Conservation (phyloP, 2,329 filamentous ascomycete genomes). For the Colletotrichum camelliae region DNA sequence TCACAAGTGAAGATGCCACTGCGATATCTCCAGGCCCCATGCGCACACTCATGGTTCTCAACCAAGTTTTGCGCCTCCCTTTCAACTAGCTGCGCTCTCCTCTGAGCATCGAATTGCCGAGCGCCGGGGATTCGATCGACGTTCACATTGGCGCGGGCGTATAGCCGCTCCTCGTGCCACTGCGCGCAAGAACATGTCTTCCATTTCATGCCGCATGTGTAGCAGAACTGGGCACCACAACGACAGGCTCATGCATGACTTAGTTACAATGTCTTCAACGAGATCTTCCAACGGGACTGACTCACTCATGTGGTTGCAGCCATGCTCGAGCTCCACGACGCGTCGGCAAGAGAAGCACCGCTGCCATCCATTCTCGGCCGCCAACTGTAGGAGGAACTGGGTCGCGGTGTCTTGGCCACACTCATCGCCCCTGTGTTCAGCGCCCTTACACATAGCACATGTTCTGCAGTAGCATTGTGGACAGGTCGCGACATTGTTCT, state of each 20-base stretch:
- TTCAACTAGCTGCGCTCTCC: conserved; percentile 23
- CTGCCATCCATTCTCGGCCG: background rate
- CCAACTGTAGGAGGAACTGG: background rate
- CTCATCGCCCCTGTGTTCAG: background rate
- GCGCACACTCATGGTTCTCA: conserved; percentile 45
- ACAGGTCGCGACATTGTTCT: conserved; percentile 44
- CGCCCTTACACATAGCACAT: conserved; percentile 35
- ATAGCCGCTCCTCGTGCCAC: conserved; percentile 38
- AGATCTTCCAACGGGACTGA: no score
- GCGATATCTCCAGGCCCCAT: conserved; percentile 39
- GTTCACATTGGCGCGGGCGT: conserved; percentile 36
- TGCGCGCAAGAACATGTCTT: conserved; percentile 41
- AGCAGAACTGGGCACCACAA: conserved; percentile 56
- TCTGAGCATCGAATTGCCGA: background rate
- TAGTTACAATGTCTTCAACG: no score
- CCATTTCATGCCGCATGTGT: conserved; percentile 48
- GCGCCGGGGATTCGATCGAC: conserved; percentile 29
- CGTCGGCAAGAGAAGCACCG: background rate
- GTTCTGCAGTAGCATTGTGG: conserved; percentile 45
- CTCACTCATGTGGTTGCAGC: background rate
- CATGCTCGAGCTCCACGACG: background rate
- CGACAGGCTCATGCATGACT: conserved; percentile 31
- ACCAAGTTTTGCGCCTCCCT: conserved; percentile 29
- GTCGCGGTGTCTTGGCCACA: background rate
- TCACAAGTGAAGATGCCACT: conserved; percentile 44